A percentile compares a stretch with the other conserved stretches of the same genome.
phyloP scores from a whole-genome alignment of 2,329 filamentous ascomycete species.

The Fusarium duplospermum region DNA sequence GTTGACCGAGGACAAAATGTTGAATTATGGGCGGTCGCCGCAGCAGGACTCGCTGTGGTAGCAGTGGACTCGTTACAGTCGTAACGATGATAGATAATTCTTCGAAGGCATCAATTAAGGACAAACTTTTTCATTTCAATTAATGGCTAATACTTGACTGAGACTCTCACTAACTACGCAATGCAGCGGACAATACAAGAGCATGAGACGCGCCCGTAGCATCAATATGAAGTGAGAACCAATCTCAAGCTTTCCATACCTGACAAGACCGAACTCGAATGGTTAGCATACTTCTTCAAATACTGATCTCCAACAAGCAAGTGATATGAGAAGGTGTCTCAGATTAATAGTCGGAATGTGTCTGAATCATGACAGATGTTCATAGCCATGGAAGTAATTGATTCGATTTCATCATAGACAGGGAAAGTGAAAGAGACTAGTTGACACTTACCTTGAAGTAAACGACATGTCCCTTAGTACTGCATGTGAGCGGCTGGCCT shows the following conservation, averaged over 20 bases:
- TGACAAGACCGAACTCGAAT: background rate
- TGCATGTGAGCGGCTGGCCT: background rate
- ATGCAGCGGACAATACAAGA: background rate
- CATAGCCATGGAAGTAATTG: conserved; percentile 15
- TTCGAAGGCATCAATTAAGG: background rate
- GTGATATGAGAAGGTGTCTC: background rate
- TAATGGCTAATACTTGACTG: background rate
- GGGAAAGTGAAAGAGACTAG: background rate
- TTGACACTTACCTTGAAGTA: background rate
- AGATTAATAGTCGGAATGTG: conserved; percentile 4
- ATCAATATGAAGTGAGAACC: background rate
- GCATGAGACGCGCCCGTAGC: background rate
- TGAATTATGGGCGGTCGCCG: background rate
- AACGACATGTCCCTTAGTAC: too few species aligned
- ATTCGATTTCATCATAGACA: conserved; percentile 6
- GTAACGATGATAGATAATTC: too few species aligned
- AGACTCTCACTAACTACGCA: background rate
- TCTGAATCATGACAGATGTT: background rate
- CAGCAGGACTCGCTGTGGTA: background rate
- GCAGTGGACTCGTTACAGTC: background rate
- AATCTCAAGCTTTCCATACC: background rate
- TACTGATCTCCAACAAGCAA: too few species aligned
- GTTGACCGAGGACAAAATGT: background rate
- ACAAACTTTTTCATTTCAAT: background rate
- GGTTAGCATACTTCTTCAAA: background rate